Evolutionary conservation across 495 filamentous ascomycete genomes (phyloP).

Genomic region (Aspergillus wentii): DNA sequence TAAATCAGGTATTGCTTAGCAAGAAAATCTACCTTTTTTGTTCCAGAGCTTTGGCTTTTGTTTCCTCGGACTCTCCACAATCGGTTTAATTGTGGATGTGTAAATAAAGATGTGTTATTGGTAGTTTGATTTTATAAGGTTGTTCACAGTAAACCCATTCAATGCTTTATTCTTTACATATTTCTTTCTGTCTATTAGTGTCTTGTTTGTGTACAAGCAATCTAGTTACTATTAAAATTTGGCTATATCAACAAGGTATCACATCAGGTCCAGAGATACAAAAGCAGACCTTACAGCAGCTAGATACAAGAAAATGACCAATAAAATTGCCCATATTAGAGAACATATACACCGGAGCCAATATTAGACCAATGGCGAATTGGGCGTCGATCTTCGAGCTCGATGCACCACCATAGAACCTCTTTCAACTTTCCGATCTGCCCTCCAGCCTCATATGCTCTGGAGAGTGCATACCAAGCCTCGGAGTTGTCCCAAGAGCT

Average conservation of each 20-base stretch:
- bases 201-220: background rate
- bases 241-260: conserved; percentile 29
- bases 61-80: conserved; percentile 2
- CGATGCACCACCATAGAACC: conserved; percentile 66
- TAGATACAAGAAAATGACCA: conserved; percentile 21
- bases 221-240: background rate
- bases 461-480: conserved; percentile 84
- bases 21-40: conserved; percentile 3
- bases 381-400: conserved; percentile 51
- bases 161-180: background rate
- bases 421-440: conserved; percentile 79
- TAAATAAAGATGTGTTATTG: conserved; percentile 41
- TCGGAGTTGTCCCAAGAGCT: conserved; percentile 89
- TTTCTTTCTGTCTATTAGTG: background rate
- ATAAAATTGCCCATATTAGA: conserved; percentile 17
- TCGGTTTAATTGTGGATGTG: conserved; percentile 18
- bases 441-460: conserved; percentile 77
- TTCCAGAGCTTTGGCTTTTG: too few species aligned
- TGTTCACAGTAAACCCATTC: conserved; percentile 15
- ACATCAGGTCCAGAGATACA: conserved; percentile 15
- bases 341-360: conserved; percentile 43
- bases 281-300: conserved; percentile 5
- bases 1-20: conserved; percentile 16
- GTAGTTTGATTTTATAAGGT: conserved; percentile 18
- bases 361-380: conserved; percentile 46